Evolutionary conservation across 2,329 filamentous ascomycete genomes (phyloP).

Genomic region (Epichloe bromicola): DNA sequence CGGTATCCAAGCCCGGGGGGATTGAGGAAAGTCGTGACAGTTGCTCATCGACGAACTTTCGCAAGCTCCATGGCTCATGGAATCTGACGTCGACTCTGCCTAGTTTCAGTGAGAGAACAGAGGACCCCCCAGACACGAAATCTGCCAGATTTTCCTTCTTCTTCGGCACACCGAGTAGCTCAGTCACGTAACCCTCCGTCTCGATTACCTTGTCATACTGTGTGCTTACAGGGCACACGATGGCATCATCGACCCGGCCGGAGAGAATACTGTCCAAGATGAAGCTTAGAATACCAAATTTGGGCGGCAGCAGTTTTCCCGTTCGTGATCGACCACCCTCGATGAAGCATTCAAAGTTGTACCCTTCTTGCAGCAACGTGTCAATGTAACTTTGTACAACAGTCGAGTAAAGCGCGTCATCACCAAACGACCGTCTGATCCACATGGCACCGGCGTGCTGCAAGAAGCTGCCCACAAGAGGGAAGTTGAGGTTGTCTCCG

Average conservation of each 20-base stretch:
- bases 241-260: slow-evolving; percentile 75
- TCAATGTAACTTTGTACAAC: slow-evolving; percentile 97
- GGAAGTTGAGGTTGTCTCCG: slow-evolving; percentile 93
- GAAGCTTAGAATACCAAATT: slow-evolving; percentile 90
- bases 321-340: slow-evolving; percentile 89
- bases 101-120: slow-evolving; percentile 74
- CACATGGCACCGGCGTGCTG: slow-evolving; percentile 97
- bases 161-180: slow-evolving; percentile 87
- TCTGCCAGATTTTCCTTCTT: slow-evolving; percentile 87
- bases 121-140: slow-evolving; percentile 74
- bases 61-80: slow-evolving; percentile 88
- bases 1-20: slow-evolving; percentile 29
- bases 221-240: slow-evolving; percentile 90
- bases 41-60: slow-evolving; percentile 69
- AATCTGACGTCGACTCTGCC: slow-evolving; percentile 92
- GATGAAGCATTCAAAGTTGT: slow-evolving; percentile 95
- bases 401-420: slow-evolving; percentile 79
- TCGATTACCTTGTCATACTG: slow-evolving; percentile 99
- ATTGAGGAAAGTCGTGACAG: slow-evolving; percentile 37
- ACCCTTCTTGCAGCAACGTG: slow-evolving; percentile 76
- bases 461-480: slow-evolving; percentile 74
- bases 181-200: slow-evolving; percentile 90
- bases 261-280: slow-evolving; percentile 82
- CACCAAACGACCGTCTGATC: slow-evolving; percentile 84
- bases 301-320: slow-evolving; percentile 84